Base-by-base conservation (phyloP, 164 flowering plant species). In the Aristolochia californica region DNA sequence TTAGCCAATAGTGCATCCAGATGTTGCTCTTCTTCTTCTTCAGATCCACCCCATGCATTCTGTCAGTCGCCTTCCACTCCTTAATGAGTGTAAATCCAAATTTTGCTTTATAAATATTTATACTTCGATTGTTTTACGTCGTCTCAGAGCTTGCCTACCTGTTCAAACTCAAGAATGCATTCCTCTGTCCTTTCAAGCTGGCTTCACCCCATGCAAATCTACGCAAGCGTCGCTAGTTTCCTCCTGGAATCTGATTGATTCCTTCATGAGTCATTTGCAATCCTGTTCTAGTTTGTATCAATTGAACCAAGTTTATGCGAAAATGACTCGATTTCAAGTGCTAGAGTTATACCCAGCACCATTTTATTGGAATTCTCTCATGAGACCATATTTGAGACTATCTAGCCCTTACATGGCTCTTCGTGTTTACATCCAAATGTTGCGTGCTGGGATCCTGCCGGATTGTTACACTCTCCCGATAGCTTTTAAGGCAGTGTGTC, bases 391-490 rank as follows among this genome's bases (percentile, higher is more conserved):
- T 66, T 66, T 75, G 8, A 67, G 80, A 38, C 75, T 77, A 0
- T 58, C 60, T 11, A 58, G 63, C 24, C 82, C 82, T 1, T 4
- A 5, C 30, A 61, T 61, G 30, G 87, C 81, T 0, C 40, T 78
- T 13, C 57, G 27, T 13, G 50, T 80, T 21, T 80, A 67, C 68
- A 20, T 63, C 16, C 53, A 44, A 51, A 83, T 83, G 88, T 30
- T 60, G 2, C 62, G 74, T 8, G 76, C 82, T 10, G 79, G 78
- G 1, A 60, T 83, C 43, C 48, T 45, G 9, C 87, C 88, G 0
- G 88, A 85, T 63, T 51, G 58, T 21, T 85, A 78, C 64, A 77
- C 87, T 0, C 48, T 85, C 22, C 93, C 93, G 0, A 72, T 81
- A 9, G 62, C 65, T 12, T 23, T 85, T 18, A 83, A 83, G 66